phyloP scores from a whole-genome alignment of 108 stramenopile species.

The Fistulifera solaris region DNA sequence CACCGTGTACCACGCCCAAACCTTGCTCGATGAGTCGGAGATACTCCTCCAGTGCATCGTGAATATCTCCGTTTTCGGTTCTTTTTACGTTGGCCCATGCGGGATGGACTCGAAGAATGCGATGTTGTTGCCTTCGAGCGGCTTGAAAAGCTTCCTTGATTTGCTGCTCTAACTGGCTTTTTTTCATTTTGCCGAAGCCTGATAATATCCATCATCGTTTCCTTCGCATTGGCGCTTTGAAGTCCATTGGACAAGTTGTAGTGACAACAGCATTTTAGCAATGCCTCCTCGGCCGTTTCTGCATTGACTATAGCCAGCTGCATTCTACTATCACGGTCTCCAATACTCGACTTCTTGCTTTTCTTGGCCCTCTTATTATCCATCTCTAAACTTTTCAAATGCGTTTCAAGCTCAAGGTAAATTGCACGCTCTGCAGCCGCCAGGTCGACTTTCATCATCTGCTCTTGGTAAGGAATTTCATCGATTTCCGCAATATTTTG shows the following conservation, averaged over 20 bases:
- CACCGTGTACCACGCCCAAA: slow-evolving; percentile 17
- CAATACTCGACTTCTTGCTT: slow-evolving; percentile 16
- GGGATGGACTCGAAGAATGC: slow-evolving; percentile 12
- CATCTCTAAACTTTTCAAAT: slow-evolving; percentile 31
- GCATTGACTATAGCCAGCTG: slow-evolving; percentile 16
- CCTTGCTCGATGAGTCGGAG: slow-evolving; percentile 10
- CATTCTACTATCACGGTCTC: slow-evolving; percentile 24
- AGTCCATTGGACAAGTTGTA: slow-evolving; percentile 12
- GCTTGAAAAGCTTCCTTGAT: slow-evolving; percentile 12
- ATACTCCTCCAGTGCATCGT: slow-evolving; percentile 9
- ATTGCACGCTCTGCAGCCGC: slow-evolving; percentile 30
- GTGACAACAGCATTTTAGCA: slow-evolving; percentile 28
- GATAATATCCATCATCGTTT: slow-evolving; percentile 20
- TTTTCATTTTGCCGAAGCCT: slow-evolving; percentile 11
- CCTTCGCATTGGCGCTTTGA: slow-evolving; percentile 5
- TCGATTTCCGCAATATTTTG: slow-evolving; percentile 36
- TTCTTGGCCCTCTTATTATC: slow-evolving; percentile 19
- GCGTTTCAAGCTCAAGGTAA: slow-evolving; percentile 33
- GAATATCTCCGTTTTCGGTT: slow-evolving; percentile 18
- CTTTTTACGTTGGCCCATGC: slow-evolving; percentile 9
- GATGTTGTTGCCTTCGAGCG: slow-evolving; percentile 9
- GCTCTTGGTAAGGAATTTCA: slow-evolving; percentile 28
- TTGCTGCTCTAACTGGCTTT: slow-evolving; percentile 16
- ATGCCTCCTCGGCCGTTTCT: slow-evolving; percentile 26
- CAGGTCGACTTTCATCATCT: slow-evolving; percentile 7